Evolutionary conservation across 202 grass and related monocot species (phyloP).

Genomic region (Carex arenaria): DNA sequence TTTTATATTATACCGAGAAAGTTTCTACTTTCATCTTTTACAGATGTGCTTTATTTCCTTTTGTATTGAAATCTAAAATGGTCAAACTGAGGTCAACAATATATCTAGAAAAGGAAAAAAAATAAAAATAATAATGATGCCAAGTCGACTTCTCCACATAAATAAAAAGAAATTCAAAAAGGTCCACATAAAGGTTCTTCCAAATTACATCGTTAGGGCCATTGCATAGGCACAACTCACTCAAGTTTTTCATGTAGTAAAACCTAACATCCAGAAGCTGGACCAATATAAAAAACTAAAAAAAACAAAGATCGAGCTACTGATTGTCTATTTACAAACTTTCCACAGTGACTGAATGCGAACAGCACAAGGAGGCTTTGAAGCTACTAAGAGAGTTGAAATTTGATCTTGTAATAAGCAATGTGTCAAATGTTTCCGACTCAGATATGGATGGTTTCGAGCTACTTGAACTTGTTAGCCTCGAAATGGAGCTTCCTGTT

Average conservation of each 20-base stretch:
- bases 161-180: too few relatives aligned
- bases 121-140: neutral
- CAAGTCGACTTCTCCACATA: too few relatives aligned
- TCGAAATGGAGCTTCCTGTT: conserved; percentile 85
- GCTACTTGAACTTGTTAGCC: conserved; percentile 64
- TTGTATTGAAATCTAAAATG: neutral
- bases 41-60: neutral
- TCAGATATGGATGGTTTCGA: conserved; percentile 76
- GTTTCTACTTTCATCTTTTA: neutral
- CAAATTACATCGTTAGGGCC: neutral
- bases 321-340: neutral
- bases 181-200: neutral
- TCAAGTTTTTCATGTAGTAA: neutral
- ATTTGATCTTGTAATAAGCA: conserved; percentile 87
- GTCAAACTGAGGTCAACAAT: neutral
- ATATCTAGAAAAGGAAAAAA: neutral
- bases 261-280: neutral
- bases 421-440: conserved; percentile 43
- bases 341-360: conserved; percentile 10
- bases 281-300: neutral
- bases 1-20: neutral
- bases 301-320: neutral
- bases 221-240: neutral
- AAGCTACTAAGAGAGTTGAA: conserved; percentile 65
- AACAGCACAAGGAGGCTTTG: conserved; percentile 27